phyloP scores from a whole-genome alignment of 345 rosid species.

The Jatropha curcas region DNA sequence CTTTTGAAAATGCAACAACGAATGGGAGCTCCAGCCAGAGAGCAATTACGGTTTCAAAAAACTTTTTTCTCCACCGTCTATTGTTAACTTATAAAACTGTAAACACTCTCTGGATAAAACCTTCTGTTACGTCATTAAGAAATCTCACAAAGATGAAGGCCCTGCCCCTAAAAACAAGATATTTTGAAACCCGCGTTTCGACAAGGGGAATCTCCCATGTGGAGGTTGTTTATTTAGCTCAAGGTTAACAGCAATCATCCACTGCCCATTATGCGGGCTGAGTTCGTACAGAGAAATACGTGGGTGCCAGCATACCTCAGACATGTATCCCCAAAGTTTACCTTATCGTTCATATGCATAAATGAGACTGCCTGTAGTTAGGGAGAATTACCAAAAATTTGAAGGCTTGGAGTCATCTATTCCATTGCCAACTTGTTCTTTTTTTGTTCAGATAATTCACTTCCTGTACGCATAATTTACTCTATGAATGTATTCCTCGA shows the following conservation, averaged over 20 bases:
- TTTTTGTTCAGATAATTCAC: accelerated
- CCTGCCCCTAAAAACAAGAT: too few relatives aligned
- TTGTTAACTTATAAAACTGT: neutral
- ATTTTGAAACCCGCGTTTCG: constrained; percentile 13
- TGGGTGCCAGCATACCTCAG: neutral
- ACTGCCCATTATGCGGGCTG: constrained; percentile 2
- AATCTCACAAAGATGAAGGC: constrained; percentile 28
- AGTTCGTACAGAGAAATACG: neutral
- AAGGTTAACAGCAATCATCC: neutral
- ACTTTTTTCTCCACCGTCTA: neutral
- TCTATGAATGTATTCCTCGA: constrained; percentile 10
- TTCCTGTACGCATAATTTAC: neutral
- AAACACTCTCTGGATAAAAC: constrained; percentile 11
- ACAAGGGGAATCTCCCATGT: constrained; percentile 14
- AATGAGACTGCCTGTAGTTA: neutral
- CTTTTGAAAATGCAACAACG: constrained; percentile 3
- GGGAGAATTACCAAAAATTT: neutral
- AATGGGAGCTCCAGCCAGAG: neutral
- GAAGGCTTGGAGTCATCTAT: neutral
- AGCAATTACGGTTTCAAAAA: constrained; percentile 4
- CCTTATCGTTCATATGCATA: neutral
- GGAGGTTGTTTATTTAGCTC: constrained; percentile 14
- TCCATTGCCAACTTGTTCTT: neutral
- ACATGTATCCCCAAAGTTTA: neutral
- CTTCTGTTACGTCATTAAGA: neutral